Percentiles rank a stretch among this genome's conserved stretches.
Evolutionary conservation across 495 filamentous ascomycete species (phyloP).

Genomic region (Aspergillus cavernicola): DNA sequence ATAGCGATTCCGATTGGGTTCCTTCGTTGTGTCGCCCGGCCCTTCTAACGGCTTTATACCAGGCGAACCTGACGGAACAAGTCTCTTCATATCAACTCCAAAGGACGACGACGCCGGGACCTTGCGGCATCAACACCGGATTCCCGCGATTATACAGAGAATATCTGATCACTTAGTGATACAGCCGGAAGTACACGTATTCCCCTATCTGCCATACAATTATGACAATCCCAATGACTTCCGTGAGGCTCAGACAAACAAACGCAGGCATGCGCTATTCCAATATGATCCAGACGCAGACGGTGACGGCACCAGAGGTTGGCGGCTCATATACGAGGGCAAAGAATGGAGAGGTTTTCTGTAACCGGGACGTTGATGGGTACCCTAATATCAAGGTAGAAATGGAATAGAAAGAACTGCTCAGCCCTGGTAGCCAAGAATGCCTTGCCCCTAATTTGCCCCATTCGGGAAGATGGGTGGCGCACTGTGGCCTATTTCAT

Average conservation of each 20-base stretch:
- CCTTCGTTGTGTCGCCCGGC: background rate
- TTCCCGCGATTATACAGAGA: background rate
- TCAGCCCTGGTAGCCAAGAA: too few relatives aligned
- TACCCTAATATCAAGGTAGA: too few relatives aligned
- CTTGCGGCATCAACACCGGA: background rate
- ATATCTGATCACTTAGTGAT: background rate
- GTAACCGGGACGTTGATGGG: too few relatives aligned
- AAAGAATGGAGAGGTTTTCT: background rate
- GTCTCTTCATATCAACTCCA: background rate
- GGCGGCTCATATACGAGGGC: background rate
- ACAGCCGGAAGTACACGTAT: background rate
- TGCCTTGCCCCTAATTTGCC: too few relatives aligned
- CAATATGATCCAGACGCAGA: background rate
- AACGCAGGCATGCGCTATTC: background rate
- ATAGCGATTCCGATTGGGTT: background rate
- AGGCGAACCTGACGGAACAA: background rate
- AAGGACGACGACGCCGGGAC: background rate
- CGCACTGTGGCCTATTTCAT: too few relatives aligned
- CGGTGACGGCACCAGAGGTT: background rate
- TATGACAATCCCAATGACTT: background rate
- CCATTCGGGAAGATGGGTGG: too few relatives aligned
- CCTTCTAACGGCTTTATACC: too few relatives aligned
- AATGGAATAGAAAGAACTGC: too few relatives aligned
- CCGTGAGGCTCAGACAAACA: background rate
- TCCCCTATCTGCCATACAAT: background rate